Evolutionary conservation across 208 protist genomes (phyloP).

Genomic region (Trypanosoma scelopori): DNA sequence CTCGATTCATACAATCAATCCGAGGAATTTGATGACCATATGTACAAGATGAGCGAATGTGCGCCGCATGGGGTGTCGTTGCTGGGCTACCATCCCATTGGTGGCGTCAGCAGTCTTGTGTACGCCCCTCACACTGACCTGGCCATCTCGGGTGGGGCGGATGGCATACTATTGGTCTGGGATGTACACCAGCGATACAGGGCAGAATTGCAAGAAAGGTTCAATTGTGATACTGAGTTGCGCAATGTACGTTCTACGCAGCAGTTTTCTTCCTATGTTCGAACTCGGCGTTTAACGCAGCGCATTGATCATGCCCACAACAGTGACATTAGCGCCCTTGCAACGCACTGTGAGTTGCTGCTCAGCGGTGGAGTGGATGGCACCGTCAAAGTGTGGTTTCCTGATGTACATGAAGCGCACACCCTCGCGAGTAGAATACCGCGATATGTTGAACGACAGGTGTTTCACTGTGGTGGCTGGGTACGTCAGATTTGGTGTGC

Average conservation of each 20-base stretch:
- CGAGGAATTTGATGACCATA: not conserved
- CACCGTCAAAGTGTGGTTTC: constrained; percentile 41
- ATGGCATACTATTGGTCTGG: constrained; percentile 48
- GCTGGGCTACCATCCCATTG: constrained; percentile 38
- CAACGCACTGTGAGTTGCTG: constrained; percentile 38
- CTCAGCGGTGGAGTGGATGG: constrained; percentile 47
- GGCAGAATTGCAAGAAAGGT: constrained; percentile 8
- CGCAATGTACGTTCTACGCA: constrained; percentile 11
- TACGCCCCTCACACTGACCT: constrained; percentile 23
- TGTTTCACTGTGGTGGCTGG: constrained; percentile 41
- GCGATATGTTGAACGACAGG: constrained; percentile 30
- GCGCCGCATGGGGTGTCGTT: constrained; percentile 38
- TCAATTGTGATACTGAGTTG: constrained; percentile 16
- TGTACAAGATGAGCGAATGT: constrained; percentile 1
- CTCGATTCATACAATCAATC: not conserved
- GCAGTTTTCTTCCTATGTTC: constrained; percentile 30
- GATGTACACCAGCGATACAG: constrained; percentile 33
- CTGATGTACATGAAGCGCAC: not conserved
- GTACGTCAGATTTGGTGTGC: constrained; percentile 37
- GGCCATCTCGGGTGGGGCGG: constrained; percentile 37
- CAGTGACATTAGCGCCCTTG: constrained; percentile 35
- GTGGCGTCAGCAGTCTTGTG: constrained; percentile 22
- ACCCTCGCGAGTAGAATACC: not conserved
- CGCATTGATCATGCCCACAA: constrained; percentile 29
- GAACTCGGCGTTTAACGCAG: constrained; percentile 26